phyloP scores from a whole-genome alignment of 2,329 filamentous ascomycete genomes.

The Metarhizium rileyi region DNA sequence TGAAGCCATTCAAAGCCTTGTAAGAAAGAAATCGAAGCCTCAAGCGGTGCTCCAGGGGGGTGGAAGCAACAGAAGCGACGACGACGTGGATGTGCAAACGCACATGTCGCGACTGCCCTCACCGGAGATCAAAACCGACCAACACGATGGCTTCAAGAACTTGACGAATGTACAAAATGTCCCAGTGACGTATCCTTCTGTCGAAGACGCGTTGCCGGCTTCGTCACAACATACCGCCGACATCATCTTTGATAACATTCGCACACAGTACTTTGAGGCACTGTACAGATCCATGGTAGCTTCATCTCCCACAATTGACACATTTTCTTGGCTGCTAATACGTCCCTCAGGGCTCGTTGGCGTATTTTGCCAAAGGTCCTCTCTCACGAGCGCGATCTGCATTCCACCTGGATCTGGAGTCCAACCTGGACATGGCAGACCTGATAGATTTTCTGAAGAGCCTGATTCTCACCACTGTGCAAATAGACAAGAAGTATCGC shows the following conservation, averaged over 20 bases:
- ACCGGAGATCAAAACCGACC: background rate
- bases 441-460: slow-evolving; percentile 60
- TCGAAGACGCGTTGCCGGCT: slow-evolving; percentile 5
- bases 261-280: slow-evolving; percentile 48
- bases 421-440: slow-evolving; percentile 50
- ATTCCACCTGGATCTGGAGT: slow-evolving; percentile 54
- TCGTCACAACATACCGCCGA: slow-evolving; percentile 32
- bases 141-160: background rate
- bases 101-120: slow-evolving; percentile 12
- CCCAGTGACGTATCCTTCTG: background rate
- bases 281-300: slow-evolving; percentile 54
- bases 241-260: slow-evolving; percentile 47
- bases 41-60: slow-evolving; percentile 30
- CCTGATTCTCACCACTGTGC: slow-evolving; percentile 54
- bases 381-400: slow-evolving; percentile 64
- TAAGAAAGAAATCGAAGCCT: slow-evolving; percentile 41
- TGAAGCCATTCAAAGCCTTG: slow-evolving; percentile 52
- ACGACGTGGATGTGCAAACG: slow-evolving; percentile 9
- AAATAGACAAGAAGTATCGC: slow-evolving; percentile 73
- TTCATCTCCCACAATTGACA: slow-evolving; percentile 9
- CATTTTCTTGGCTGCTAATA: background rate
- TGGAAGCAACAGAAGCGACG: slow-evolving; percentile 13
- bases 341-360: slow-evolving; percentile 53
- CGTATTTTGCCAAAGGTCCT: slow-evolving; percentile 77
- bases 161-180: background rate